These are phyloP conservation scores for Podospora bellae-mahoneyi DNA, from an alignment of 495 filamentous ascomycete genomes.

Conservation along the genomic window DNA sequence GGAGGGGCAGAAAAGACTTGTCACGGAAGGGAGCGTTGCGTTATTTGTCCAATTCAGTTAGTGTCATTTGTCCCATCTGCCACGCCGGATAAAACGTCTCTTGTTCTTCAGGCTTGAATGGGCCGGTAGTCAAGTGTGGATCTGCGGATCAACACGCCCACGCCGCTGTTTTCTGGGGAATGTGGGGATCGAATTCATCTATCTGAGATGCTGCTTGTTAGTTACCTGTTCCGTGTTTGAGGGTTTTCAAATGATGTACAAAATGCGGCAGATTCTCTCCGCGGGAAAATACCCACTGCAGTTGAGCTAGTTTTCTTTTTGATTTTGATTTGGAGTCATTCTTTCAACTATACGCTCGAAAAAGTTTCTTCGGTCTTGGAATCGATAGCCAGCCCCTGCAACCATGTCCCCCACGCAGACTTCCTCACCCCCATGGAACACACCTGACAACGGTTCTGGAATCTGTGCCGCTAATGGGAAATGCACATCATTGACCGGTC, in stretches of 20 bases:
- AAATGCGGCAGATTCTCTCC: background rate
- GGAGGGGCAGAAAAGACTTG: slow-evolving; percentile 1
- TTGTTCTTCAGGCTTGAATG: slow-evolving; percentile 1
- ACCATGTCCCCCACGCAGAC: background rate
- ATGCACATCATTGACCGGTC: background rate
- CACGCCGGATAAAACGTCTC: slow-evolving; percentile 5
- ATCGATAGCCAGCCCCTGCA: background rate
- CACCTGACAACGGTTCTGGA: background rate
- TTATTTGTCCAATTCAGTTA: background rate
- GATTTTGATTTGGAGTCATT: background rate
- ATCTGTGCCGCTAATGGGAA: slow-evolving; percentile 1
- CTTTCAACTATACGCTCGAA: background rate
- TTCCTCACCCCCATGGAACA: background rate
- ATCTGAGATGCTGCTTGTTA: slow-evolving; percentile 2
- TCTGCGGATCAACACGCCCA: background rate
- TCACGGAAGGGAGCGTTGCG: slow-evolving; percentile 3
- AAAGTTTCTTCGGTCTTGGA: background rate
- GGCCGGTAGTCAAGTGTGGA: slow-evolving; percentile 9
- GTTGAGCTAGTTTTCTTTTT: background rate
- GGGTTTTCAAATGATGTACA: background rate
- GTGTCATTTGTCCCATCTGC: slow-evolving; percentile 2
- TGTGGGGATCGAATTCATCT: slow-evolving; percentile 1
- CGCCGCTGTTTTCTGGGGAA: background rate
- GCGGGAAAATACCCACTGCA: background rate
- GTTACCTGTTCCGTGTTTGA: background rate